A percentile compares a stretch with the other conserved stretches of the same genome.
phyloP scores from a whole-genome alignment of 2,329 filamentous ascomycete species.

The Cryphonectria radicalis region DNA sequence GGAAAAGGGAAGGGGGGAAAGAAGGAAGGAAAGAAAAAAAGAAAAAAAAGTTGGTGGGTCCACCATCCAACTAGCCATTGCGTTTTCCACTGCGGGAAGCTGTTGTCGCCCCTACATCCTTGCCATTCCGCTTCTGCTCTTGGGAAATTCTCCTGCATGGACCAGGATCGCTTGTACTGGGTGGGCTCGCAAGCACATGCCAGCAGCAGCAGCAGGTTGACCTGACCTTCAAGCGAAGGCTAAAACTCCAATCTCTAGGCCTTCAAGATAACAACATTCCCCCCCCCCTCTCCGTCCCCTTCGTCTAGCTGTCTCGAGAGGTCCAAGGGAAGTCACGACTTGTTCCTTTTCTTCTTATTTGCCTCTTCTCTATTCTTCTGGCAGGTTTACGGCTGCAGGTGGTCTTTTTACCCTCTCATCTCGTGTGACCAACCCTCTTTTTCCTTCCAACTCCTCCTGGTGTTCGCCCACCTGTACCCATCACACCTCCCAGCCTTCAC shows the following conservation, averaged over 20 bases:
- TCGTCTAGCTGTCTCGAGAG: neutral
- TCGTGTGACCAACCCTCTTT: neutral
- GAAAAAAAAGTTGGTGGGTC: neutral
- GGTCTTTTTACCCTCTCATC: neutral
- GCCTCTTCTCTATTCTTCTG: neutral
- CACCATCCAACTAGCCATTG: slow-evolving; percentile 5
- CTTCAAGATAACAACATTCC: neutral
- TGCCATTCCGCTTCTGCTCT: neutral
- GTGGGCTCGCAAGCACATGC: neutral
- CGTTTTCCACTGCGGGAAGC: neutral
- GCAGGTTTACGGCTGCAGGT: neutral
- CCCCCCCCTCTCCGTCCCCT: neutral
- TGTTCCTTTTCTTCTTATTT: neutral
- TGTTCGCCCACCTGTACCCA: neutral
- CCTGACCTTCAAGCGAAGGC: slow-evolving; percentile 6
- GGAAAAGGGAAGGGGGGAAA: neutral
- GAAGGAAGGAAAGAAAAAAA: neutral
- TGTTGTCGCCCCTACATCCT: slow-evolving; percentile 13
- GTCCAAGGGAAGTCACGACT: neutral
- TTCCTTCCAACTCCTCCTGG: neutral
- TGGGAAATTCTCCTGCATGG: slow-evolving; percentile 12
- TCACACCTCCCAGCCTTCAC: neutral
- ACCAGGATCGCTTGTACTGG: neutral
- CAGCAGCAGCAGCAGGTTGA: slow-evolving; percentile 1
- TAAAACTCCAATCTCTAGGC: slow-evolving; percentile 10